Percentiles rank a stretch among this genome's conserved stretches.
Evolutionary conservation across 345 rosid species (phyloP).

Genomic region (Cochlearia excelsa): DNA sequence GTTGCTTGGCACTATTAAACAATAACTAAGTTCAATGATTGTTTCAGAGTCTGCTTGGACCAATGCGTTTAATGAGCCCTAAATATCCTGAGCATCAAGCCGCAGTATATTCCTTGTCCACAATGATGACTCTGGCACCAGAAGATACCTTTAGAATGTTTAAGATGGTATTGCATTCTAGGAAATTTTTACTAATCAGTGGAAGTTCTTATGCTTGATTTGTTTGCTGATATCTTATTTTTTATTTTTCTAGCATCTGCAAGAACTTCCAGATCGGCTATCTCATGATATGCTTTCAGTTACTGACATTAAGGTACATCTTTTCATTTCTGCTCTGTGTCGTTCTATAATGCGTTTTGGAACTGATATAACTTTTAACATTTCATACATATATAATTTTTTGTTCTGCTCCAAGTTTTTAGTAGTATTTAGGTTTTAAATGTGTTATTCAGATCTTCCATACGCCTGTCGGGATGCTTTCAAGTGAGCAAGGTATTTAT

Average conservation of each 20-base stretch:
- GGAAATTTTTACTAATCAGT: slow-evolving; percentile 1
- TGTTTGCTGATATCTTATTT: slow-evolving; percentile 26
- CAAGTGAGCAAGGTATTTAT: slow-evolving; percentile 82
- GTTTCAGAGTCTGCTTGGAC: slow-evolving; percentile 65
- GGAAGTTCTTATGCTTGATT: slow-evolving; percentile 1
- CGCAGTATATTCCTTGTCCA: slow-evolving; percentile 60
- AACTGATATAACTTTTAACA: slow-evolving; percentile 11
- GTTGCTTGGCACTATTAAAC: slow-evolving; percentile 7
- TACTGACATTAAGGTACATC: slow-evolving; percentile 67
- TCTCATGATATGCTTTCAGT: slow-evolving; percentile 78
- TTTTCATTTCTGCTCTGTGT: slow-evolving; percentile 21
- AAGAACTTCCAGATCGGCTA: slow-evolving; percentile 60
- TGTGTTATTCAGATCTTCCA: slow-evolving; percentile 56
- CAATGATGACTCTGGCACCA: slow-evolving; percentile 81
- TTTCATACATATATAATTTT: slow-evolving; percentile 8
- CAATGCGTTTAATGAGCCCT: slow-evolving; percentile 74
- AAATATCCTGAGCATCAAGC: slow-evolving; percentile 64
- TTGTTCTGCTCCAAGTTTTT: slow-evolving; percentile 16
- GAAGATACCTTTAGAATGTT: slow-evolving; percentile 63
- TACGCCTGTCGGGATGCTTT: slow-evolving; percentile 91
- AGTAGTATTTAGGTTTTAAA: slow-evolving; percentile 7
- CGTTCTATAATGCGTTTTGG: background rate
- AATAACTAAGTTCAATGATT: slow-evolving; percentile 6
- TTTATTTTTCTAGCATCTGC: slow-evolving; percentile 53
- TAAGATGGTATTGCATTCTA: slow-evolving; percentile 52